These are phyloP conservation scores for Acanthamoeba lenticulata DNA, from an alignment of 208 protist species.

Conservation along the genomic window DNA sequence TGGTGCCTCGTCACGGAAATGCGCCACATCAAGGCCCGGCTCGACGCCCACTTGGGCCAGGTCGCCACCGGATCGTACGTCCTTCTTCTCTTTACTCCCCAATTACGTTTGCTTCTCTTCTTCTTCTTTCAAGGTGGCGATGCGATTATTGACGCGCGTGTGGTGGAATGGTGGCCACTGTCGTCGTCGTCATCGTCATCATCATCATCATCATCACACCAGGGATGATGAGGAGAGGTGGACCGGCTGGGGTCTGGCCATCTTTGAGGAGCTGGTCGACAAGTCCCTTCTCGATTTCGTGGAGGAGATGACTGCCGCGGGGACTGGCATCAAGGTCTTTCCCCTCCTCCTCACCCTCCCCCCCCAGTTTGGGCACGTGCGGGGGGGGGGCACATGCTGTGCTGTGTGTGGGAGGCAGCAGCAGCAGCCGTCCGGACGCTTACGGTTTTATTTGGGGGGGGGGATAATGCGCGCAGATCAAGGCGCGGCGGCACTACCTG, in stretches of 20 bases:
- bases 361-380: too few relatives aligned
- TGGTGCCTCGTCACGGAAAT: conserved; percentile 17
- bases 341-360: neutral
- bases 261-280: conserved; percentile 9
- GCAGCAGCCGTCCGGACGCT: neutral
- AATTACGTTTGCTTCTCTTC: too few relatives aligned
- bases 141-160: too few relatives aligned
- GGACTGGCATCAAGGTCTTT: neutral
- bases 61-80: too few relatives aligned
- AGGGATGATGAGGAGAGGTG: neutral
- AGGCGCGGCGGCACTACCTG: neutral
- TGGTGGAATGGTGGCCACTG: too few relatives aligned
- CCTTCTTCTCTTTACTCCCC: too few relatives aligned
- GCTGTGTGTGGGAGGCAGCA: too few relatives aligned
- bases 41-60: neutral
- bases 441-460: neutral
- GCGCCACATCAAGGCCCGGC: neutral
- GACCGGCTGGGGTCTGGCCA: conserved; percentile 1
- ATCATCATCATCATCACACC: neutral
- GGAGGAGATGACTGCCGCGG: neutral
- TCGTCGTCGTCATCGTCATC: too few relatives aligned
- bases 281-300: neutral
- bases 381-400: too few relatives aligned
- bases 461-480: neutral
- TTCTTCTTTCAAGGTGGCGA: too few relatives aligned